Percentiles rank a stretch among this genome's conserved stretches.
Conservation (phyloP, 2,329 filamentous ascomycete species). For the Hortaea werneckii region DNA sequence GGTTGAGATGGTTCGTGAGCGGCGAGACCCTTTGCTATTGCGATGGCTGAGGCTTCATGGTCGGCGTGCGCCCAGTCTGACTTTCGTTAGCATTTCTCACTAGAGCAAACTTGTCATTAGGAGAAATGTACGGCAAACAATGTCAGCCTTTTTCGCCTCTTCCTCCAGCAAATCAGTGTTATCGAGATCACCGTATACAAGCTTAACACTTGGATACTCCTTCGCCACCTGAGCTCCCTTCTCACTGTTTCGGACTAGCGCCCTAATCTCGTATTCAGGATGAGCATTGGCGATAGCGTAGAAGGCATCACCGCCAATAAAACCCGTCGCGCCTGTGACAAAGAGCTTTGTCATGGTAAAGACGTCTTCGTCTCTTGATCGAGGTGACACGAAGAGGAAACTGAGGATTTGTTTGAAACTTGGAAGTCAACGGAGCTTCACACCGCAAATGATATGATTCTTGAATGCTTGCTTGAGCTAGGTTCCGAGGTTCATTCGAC, state of each 20-base stretch:
- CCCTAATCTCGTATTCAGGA: constrained; percentile 40
- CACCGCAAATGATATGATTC: no score
- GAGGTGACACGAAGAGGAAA: neutral
- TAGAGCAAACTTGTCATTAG: neutral
- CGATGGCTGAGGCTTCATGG: constrained; percentile 34
- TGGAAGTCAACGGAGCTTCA: neutral
- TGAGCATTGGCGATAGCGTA: constrained; percentile 34
- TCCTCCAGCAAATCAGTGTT: constrained; percentile 33
- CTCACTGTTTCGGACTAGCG: constrained; percentile 40
- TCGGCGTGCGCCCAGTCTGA: constrained; percentile 37
- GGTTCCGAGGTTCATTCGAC: neutral
- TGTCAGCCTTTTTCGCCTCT: constrained; percentile 38
- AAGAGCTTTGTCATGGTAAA: constrained; percentile 15
- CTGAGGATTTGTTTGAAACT: neutral
- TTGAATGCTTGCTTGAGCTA: neutral
- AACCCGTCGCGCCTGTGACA: constrained; percentile 14
- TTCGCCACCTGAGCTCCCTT: constrained; percentile 37
- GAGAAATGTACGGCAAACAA: constrained; percentile 34
- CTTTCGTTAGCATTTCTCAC: neutral
- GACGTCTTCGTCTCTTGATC: neutral
- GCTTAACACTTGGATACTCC: constrained; percentile 37
- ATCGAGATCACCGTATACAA: constrained; percentile 45
- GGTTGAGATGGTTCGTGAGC: constrained; percentile 30
- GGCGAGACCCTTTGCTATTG: constrained; percentile 42
- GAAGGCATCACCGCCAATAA: constrained; percentile 35